A percentile compares a stretch with the other conserved stretches of the same genome.
phyloP scores from a whole-genome alignment of 352 stramenopile species.

The Phytopythium chamaehyphon region DNA sequence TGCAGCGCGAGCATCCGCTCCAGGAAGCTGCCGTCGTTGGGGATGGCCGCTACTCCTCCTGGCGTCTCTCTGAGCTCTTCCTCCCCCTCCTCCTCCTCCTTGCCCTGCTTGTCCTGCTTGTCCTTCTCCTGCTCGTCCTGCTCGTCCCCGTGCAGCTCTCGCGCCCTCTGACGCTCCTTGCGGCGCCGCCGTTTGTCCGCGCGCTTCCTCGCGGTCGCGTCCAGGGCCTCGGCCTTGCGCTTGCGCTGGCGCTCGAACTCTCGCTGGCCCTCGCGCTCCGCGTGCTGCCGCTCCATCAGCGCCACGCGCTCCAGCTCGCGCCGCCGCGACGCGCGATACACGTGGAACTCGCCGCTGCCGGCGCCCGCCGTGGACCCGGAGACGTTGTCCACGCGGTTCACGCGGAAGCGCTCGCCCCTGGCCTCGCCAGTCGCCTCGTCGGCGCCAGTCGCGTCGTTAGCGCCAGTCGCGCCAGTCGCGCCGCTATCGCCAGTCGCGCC shows the following conservation, averaged over 20 bases:
- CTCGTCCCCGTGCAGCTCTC: constrained; percentile 19
- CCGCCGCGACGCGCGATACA: constrained; percentile 93
- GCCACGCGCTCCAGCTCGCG: constrained; percentile 91
- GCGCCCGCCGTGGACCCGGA: constrained; percentile 93
- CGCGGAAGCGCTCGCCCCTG: constrained; percentile 20
- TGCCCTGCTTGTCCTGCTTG: constrained; percentile 11
- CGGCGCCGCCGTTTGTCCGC: constrained; percentile 72
- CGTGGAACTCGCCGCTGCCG: constrained; percentile 95
- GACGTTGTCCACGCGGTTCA: constrained; percentile 92
- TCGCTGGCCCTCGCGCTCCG: constrained; percentile 49
- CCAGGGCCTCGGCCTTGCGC: constrained; percentile 63
- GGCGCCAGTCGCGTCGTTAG: constrained; percentile 4
- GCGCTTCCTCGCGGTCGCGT: constrained; percentile 62
- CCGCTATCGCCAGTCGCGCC: constrained; percentile 1
- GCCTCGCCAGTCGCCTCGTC: background rate
- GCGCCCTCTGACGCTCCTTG: constrained; percentile 63
- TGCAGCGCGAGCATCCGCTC: constrained; percentile 67
- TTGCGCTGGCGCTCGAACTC: constrained; percentile 70
- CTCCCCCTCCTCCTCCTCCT: constrained; percentile 14
- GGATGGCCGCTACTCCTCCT: constrained; percentile 66
- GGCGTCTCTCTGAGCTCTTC: constrained; percentile 44
- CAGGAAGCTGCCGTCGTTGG: constrained; percentile 80
- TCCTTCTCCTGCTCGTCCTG: constrained; percentile 18
- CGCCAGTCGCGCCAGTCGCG: background rate
- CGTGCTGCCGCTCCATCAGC: constrained; percentile 82